Evolutionary conservation across 352 stramenopile species (phyloP).

Genomic region (Globisporangium canariense): DNA sequence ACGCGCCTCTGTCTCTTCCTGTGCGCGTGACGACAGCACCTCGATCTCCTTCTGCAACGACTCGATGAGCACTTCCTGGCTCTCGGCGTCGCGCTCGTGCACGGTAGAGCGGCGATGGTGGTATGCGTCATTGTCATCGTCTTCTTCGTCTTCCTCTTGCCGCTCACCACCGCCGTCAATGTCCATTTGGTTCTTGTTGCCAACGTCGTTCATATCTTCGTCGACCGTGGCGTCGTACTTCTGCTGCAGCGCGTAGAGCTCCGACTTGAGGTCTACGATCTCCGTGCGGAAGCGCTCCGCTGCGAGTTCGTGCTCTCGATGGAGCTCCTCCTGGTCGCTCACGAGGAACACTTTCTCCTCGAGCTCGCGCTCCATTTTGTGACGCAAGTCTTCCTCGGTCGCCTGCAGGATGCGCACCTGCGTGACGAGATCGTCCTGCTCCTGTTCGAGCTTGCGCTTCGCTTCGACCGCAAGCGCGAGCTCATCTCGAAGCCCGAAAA

Average conservation of each 20-base stretch:
- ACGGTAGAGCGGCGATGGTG: conserved; percentile 43
- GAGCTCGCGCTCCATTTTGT: conserved; percentile 85
- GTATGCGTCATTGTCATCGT: conserved; percentile 24
- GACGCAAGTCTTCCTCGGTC: conserved; percentile 68
- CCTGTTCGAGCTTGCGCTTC: conserved; percentile 58
- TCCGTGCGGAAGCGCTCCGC: conserved; percentile 75
- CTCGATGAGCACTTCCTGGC: conserved; percentile 65
- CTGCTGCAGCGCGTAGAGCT: conserved; percentile 72
- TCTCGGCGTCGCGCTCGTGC: conserved; percentile 57
- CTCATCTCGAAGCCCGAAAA: conserved; percentile 39
- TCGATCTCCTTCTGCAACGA: conserved; percentile 66
- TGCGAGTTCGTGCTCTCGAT: conserved; percentile 75
- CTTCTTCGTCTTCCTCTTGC: conserved; percentile 21
- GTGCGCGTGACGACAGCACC: conserved; percentile 46
- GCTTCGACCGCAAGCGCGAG: conserved; percentile 31
- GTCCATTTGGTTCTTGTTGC: conserved; percentile 15
- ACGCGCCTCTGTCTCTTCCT: conserved; percentile 66
- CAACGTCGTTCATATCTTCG: conserved; percentile 11
- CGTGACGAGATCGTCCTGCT: conserved; percentile 75
- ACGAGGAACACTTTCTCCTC: conserved; percentile 85
- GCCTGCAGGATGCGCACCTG: conserved; percentile 81
- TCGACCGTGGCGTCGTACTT: conserved; percentile 34
- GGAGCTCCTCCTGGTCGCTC: conserved; percentile 80
- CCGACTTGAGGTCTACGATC: conserved; percentile 85
- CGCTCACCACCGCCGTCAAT: conserved; percentile 16